Conservation (phyloP, 2,329 filamentous ascomycete genomes). For the Dothideomycetidae sp. region DNA sequence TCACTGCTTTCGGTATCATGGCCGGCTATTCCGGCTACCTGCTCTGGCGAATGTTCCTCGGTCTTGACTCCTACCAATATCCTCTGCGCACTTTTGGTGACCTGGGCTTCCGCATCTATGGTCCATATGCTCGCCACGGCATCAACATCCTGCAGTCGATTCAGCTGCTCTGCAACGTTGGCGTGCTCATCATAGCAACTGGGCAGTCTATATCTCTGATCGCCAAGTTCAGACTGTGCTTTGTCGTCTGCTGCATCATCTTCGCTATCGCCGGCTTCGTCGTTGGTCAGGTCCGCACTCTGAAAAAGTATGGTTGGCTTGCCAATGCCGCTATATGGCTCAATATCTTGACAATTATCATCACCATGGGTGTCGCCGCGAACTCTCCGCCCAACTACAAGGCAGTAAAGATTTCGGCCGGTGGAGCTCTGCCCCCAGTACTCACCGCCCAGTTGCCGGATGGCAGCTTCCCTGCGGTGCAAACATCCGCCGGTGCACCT, state of each 20-base stretch:
- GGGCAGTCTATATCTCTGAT: slow-evolving; percentile 41
- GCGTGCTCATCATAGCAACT: slow-evolving; percentile 37
- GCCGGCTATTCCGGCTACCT: slow-evolving; percentile 12
- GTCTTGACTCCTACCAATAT: slow-evolving; percentile 27
- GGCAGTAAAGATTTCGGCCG: slow-evolving; percentile 11
- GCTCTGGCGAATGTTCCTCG: slow-evolving; percentile 24
- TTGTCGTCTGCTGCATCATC: slow-evolving; percentile 23
- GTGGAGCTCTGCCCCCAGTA: slow-evolving; percentile 1
- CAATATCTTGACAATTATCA: slow-evolving; percentile 39
- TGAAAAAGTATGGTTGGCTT: slow-evolving; percentile 41
- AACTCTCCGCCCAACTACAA: slow-evolving; percentile 37
- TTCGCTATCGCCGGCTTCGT: slow-evolving; percentile 38
- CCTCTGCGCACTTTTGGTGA: slow-evolving; percentile 30
- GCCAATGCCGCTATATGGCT: slow-evolving; percentile 43
- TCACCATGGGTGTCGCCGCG: slow-evolving; percentile 36
- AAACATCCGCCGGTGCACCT: slow-evolving; percentile 28
- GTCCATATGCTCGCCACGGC: slow-evolving; percentile 23
- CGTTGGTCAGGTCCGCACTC: slow-evolving; percentile 41
- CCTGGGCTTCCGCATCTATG: slow-evolving; percentile 28
- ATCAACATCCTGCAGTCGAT: slow-evolving; percentile 27
- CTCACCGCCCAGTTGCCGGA: slow-evolving; percentile 10
- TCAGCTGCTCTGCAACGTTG: slow-evolving; percentile 35
- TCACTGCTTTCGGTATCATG: slow-evolving; percentile 24
- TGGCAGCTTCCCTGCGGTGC: slow-evolving; percentile 17
- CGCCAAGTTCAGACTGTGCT: slow-evolving; percentile 20